Conservation (phyloP, 148 eudicot species). For the Tetragonia tetragonoides region DNA sequence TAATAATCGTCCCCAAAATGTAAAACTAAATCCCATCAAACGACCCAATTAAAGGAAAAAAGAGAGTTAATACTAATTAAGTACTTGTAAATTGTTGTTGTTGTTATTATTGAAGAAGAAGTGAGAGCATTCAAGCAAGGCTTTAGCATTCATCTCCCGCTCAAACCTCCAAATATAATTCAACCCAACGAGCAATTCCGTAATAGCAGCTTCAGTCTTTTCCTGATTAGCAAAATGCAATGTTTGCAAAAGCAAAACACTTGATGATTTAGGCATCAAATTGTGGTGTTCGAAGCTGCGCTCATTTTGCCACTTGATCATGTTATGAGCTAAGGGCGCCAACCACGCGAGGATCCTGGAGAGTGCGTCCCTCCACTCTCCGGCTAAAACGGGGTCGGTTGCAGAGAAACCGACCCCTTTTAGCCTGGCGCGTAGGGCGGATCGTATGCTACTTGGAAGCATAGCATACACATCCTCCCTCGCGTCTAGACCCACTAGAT, state of each 20-base stretch:
- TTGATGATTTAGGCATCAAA: constrained; percentile 32
- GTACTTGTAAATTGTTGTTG: constrained; percentile 15
- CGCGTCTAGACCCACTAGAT: constrained; percentile 76
- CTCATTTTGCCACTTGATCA: constrained; percentile 94
- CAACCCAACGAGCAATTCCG: constrained; percentile 85
- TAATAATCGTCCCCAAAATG: constrained; percentile 8
- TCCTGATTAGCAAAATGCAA: constrained; percentile 66
- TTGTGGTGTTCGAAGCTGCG: constrained; percentile 86
- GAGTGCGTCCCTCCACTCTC: constrained; percentile 86
- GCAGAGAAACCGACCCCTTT: constrained; percentile 77
- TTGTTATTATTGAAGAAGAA: constrained; percentile 26
- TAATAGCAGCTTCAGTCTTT: constrained; percentile 85
- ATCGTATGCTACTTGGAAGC: constrained; percentile 73
- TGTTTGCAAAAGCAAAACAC: constrained; percentile 71
- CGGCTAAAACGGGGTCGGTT: constrained; percentile 65
- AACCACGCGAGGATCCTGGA: constrained; percentile 74
- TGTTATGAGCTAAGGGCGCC: constrained; percentile 80
- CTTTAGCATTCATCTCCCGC: constrained; percentile 87
- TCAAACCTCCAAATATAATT: constrained; percentile 94
- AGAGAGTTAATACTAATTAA: not conserved
- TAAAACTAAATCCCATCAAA: constrained; percentile 15
- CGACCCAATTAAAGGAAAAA: constrained; percentile 3
- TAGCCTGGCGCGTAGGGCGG: constrained; percentile 48
- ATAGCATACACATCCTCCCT: constrained; percentile 82
- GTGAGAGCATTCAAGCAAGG: constrained; percentile 54